Percentiles rank a stretch among this genome's conserved stretches.
These are phyloP conservation scores for Sordaria brevicollis DNA, from an alignment of 495 filamentous ascomycete genomes.

Conservation along the genomic window DNA sequence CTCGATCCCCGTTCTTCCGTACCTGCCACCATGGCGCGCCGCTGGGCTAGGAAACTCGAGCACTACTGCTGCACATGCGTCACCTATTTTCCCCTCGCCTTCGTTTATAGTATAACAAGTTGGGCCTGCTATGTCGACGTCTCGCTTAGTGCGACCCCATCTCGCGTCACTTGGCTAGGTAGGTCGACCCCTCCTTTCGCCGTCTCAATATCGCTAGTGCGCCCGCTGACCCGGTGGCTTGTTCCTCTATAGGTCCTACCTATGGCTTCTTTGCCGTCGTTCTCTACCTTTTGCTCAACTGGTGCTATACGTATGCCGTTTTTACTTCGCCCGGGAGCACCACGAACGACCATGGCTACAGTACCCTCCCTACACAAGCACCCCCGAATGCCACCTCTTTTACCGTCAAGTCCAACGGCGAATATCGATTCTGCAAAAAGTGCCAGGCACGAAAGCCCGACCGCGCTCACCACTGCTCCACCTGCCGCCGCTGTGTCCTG, in stretches of 20 bases:
- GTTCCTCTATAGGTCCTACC: slow-evolving; percentile 24
- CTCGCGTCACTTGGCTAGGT: slow-evolving; percentile 61
- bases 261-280: slow-evolving; percentile 49
- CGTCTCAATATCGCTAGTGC: neutral
- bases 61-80: slow-evolving; percentile 69
- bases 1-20: neutral
- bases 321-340: slow-evolving; percentile 78
- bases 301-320: slow-evolving; percentile 82
- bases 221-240: neutral
- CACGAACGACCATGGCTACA: slow-evolving; percentile 40
- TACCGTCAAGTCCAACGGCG: slow-evolving; percentile 84
- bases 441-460: slow-evolving; percentile 90
- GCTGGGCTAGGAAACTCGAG: slow-evolving; percentile 68
- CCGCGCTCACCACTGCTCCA: slow-evolving; percentile 91
- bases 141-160: slow-evolving; percentile 53
- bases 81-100: slow-evolving; percentile 79
- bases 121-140: slow-evolving; percentile 88
- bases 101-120: slow-evolving; percentile 79
- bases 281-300: slow-evolving; percentile 73
- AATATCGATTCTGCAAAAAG: slow-evolving; percentile 89
- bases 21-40: slow-evolving; percentile 26
- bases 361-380: slow-evolving; percentile 36
- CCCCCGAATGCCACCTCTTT: slow-evolving; percentile 54
- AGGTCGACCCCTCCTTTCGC: slow-evolving; percentile 10
- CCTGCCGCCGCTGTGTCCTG: slow-evolving; percentile 83